Conservation (phyloP, 192 early-diverging fungal species). For the Backusella psychrophila region DNA sequence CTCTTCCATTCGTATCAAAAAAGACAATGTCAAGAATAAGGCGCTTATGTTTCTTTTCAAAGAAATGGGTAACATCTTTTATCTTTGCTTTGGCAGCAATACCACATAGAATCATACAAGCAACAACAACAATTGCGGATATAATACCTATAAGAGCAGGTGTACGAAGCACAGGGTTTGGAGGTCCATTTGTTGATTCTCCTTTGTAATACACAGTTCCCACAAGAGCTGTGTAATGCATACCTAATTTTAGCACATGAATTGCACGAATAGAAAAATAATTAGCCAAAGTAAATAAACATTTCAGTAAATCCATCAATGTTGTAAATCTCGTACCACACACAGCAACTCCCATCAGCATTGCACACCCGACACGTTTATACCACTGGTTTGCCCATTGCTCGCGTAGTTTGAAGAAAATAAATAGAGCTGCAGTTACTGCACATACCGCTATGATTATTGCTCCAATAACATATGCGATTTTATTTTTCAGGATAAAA, state of each 20-base stretch:
- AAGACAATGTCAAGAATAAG: conserved; percentile 32
- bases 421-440: conserved; percentile 37
- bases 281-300: neutral
- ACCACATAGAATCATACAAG: conserved; percentile 15
- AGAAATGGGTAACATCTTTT: neutral
- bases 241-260: conserved; percentile 18
- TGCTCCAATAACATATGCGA: conserved; percentile 26
- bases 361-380: conserved; percentile 45
- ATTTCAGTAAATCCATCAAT: neutral
- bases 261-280: neutral
- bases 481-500: conserved; percentile 21
- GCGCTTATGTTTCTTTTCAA: conserved; percentile 17
- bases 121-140: conserved; percentile 23
- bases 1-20: conserved; percentile 32
- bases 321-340: conserved; percentile 29
- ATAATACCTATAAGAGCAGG: conserved; percentile 22
- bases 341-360: conserved; percentile 43
- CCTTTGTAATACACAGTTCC: conserved; percentile 35
- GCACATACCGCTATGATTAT: conserved; percentile 35
- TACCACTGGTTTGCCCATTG: conserved; percentile 45
- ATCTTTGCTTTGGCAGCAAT: neutral
- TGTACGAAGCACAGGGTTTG: conserved; percentile 3
- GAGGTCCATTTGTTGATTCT: neutral
- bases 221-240: conserved; percentile 38
- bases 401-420: conserved; percentile 49